Base-by-base conservation (phyloP, 106 monocot species). In the Narthecium ossifragum region DNA sequence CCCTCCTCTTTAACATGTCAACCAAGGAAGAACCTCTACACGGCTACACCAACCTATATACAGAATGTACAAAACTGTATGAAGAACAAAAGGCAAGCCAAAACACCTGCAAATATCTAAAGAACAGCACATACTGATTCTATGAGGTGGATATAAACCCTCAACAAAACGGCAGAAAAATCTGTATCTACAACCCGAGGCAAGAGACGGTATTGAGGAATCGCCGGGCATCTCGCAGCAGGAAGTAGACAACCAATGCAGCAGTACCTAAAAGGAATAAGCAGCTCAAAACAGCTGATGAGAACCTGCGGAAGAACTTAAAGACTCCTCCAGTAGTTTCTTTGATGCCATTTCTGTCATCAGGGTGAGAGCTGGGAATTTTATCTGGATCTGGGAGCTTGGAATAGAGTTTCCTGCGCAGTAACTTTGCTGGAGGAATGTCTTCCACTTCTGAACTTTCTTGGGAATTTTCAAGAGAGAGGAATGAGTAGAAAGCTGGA, bases 181-280 rank as follows among this genome's bases (percentile, higher is more conserved):
- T 1, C 18, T 13, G 21, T 50, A 22, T 21, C 72, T 72, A 40
- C 56, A 72, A 51, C 23, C 21, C 23, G 47, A 63, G 13, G 28
- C 49, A 55, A 17, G 57, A 50, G 15, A 50, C 46, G 72, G 14
- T 48, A 25, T 47, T 40, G 1, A 61, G 29, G 14, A 57, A 43
- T 4, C 20, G 36, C 25, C 48, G 11, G 13, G 27, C 60, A 26
- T 73, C 70, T 32, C 34, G 67, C 31, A 67, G 34, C 49, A 76
- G 10, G 14, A 73, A 52, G 50, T 54, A 71, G 8, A 73, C 34
- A 30, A 77, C 51, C 48, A 71, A 25, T n/a, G 59, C 71, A 37
- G 59, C 60, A 47, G 59, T 45, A 39, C 76, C 80, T 0, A 70
- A 45, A 20, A 73, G 6, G 61, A 83, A 40, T 13, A 60, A 59